Base-by-base conservation (phyloP, 106 monocot genomes). In the Hemerocallis citrina region DNA sequence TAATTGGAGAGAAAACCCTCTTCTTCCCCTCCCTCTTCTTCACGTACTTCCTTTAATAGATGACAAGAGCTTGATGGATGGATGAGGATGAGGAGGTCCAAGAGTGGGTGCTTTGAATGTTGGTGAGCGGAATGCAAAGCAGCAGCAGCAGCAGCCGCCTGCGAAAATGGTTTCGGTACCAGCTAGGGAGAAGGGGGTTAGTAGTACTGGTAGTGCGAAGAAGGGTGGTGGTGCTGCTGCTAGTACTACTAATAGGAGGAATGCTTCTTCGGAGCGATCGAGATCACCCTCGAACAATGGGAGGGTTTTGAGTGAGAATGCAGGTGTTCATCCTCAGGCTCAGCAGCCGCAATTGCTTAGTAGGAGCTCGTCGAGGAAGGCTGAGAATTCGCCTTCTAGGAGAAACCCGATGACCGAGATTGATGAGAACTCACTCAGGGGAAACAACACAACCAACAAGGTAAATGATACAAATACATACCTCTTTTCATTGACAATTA, bases 81-180 rank as follows among this genome's bases (percentile, higher is more conserved):
- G n/a, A n/a, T n/a, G n/a, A n/a, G n/a, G n/a, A n/a, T n/a, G n/a
- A n/a, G n/a, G n/a, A n/a, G n/a, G n/a, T n/a, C n/a, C n/a, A n/a
- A n/a, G n/a, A n/a, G n/a, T n/a, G n/a, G n/a, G n/a, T n/a, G n/a
- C n/a, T n/a, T n/a, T n/a, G n/a, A n/a, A n/a, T n/a, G n/a, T n/a
- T n/a, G n/a, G n/a, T n/a, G n/a, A n/a, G n/a, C n/a, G n/a, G n/a
- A 76, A 76, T 33, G 38, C 64, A 21, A 69, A 52, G 42, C 61
- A 62, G 44, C 61, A 43, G 66, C 38, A 51, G 57, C 52, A 62
- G 68, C 73, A 75, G 39, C 86, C 84, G 25, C n/a, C n/a, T n/a
- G 86, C 54, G 59, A 89, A 90, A 73, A 78, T 95, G 86, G 86
- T 95, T 3, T 83, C 95, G 0, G 79, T 95, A 1, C 95, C 95